A percentile compares a stretch with the other conserved stretches of the same genome.
Evolutionary conservation across 2,329 filamentous ascomycete genomes (phyloP).

Genomic region (Fusarium duplospermum): DNA sequence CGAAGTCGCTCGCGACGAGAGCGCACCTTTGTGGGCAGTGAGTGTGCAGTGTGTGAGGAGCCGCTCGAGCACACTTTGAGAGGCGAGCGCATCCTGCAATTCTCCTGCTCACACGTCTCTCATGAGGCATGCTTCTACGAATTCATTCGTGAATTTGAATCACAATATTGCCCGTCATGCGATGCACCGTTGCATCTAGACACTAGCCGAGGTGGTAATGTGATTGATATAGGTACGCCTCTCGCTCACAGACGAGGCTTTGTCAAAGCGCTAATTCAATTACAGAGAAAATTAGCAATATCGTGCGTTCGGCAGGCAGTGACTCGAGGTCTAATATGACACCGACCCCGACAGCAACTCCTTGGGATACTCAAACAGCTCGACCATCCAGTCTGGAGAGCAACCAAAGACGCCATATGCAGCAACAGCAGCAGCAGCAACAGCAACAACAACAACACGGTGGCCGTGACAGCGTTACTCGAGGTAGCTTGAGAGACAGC

Average conservation of each 20-base stretch:
- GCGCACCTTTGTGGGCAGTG: slow-evolving; percentile 92
- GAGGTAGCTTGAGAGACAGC: slow-evolving; percentile 60
- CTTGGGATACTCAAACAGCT: slow-evolving; percentile 74
- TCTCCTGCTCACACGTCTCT: slow-evolving; percentile 96
- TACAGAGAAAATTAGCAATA: slow-evolving; percentile 91
- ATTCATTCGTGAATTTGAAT: slow-evolving; percentile 94
- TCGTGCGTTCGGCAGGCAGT: slow-evolving; percentile 82
- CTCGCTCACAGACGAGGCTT: slow-evolving; percentile 31
- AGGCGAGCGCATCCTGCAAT: slow-evolving; percentile 93
- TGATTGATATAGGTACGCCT: slow-evolving; percentile 83
- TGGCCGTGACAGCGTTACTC: slow-evolving; percentile 52
- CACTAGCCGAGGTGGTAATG: slow-evolving; percentile 91
- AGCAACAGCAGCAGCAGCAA: slow-evolving; percentile 40
- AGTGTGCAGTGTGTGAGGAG: slow-evolving; percentile 97
- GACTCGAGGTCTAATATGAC: slow-evolving; percentile 68
- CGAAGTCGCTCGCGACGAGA: slow-evolving; percentile 84
- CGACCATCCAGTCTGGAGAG: slow-evolving; percentile 65
- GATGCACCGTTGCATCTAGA: slow-evolving; percentile 92
- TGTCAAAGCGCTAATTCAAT: slow-evolving; percentile 41
- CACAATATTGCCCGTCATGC: slow-evolving; percentile 93
- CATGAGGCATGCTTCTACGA: slow-evolving; percentile 99
- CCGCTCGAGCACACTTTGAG: slow-evolving; percentile 94
- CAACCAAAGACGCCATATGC: slow-evolving; percentile 49
- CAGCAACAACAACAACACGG: slow-evolving; percentile 20
- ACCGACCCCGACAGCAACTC: slow-evolving; percentile 67